phyloP scores from a whole-genome alignment of 1,139 yeast genomes.

The Scheffersomyces insectosa region DNA sequence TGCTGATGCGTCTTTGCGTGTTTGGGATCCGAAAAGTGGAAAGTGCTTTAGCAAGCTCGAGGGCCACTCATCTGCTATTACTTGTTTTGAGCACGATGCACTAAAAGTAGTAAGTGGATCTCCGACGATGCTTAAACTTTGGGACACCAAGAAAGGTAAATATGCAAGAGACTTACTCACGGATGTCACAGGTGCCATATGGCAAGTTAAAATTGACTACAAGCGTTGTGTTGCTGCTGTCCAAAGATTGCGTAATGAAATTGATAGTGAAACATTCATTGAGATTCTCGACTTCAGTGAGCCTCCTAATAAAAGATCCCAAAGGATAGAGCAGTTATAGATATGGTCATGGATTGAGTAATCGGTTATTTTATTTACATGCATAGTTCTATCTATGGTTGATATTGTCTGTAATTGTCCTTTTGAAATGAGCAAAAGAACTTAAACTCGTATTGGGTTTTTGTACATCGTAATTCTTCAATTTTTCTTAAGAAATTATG shows the following conservation, averaged over 20 bases:
- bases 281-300: constrained; percentile 83
- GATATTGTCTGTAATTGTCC: too few species aligned
- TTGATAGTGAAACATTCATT: constrained; percentile 61
- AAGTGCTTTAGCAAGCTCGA: constrained; percentile 66
- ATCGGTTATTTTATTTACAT: too few species aligned
- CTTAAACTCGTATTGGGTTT: too few species aligned
- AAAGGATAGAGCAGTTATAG: not conserved
- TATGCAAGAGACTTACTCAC: constrained; percentile 72
- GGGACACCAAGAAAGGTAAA: constrained; percentile 81
- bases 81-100: constrained; percentile 91
- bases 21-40: constrained; percentile 90
- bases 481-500: too few species aligned
- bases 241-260: constrained; percentile 51
- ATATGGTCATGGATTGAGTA: not conserved
- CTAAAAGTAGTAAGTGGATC: constrained; percentile 87
- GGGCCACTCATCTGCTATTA: constrained; percentile 87
- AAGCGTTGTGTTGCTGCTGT: constrained; percentile 91
- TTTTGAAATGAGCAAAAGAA: too few species aligned
- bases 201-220: constrained; percentile 92
- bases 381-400: too few species aligned
- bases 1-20: constrained; percentile 86
- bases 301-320: constrained; percentile 22
- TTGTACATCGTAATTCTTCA: too few species aligned
- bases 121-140: constrained; percentile 73
- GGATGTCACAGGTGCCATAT: constrained; percentile 80